Base-by-base conservation (phyloP, 208 protist species). In the Lotmaria passim region DNA sequence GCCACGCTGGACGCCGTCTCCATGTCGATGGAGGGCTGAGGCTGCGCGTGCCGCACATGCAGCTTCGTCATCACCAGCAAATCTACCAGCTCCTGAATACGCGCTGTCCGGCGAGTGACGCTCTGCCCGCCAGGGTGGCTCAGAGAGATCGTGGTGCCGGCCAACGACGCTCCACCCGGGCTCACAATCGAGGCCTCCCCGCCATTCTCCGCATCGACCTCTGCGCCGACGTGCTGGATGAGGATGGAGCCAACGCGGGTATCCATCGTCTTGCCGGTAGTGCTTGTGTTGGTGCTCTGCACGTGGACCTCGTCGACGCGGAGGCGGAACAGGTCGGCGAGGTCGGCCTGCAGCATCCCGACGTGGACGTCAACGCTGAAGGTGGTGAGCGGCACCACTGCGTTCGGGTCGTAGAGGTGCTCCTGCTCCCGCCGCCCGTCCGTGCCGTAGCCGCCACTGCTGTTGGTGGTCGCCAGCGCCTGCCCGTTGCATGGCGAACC, bases 151-250 rank as follows among this genome's bases (percentile, higher is more conserved):
- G 30, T 19, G 26, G 30, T 19, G 19, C 46, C 36, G 3, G 38
- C 31, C 21, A 30, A 3, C 8, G 57, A 48, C 33, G 44, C 5
- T 1, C 15, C 30, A 2, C 38, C 33, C 17, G 63, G 39, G 1
- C 21, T 44, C n/a, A 41, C 30, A 7, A 26, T 34, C 8, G 47
- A 30, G 62, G 41, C 26, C 28, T 43, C 33, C 19, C 38, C 57
- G 46, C 33, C 28, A 21, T 36, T 51, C 44, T 53, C 53, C 0
- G 34, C 72, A 68, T 66, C 61, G 57, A 85, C 83, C 26, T 80
- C 59, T 24, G 77, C 73, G 11, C 83, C 83, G 34, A 79, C 72
- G 71, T 86, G 80, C 69, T 85, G 79, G 28, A 84, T 41, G 23
- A 43, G 60, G 19, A 85, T 46, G 7, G 63, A 57, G 23, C 19